These are phyloP conservation scores for Penicillium thymicola DNA, from an alignment of 2,329 filamentous ascomycete species.

Conservation along the genomic window DNA sequence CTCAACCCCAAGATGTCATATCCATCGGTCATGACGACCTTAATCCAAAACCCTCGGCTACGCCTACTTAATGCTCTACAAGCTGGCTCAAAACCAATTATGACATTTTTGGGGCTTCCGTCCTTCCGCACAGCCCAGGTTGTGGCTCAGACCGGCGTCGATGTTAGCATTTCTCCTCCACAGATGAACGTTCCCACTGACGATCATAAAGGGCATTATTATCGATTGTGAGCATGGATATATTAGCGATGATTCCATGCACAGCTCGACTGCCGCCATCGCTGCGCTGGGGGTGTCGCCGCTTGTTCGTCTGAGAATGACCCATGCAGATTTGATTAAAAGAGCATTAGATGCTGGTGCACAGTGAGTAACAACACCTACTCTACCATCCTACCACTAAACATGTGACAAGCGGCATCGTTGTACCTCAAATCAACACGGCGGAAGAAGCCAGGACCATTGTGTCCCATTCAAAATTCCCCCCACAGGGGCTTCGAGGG, in stretches of 20 bases:
- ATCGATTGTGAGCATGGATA: constrained; percentile 28
- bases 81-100: constrained; percentile 15
- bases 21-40: constrained; percentile 1
- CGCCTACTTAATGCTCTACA: constrained; percentile 16
- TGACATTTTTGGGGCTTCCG: constrained; percentile 21
- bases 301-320: constrained; percentile 21
- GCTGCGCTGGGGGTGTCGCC: constrained; percentile 24
- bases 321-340: constrained; percentile 25
- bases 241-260: constrained; percentile 27
- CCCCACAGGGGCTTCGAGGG: constrained; percentile 28
- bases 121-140: constrained; percentile 22
- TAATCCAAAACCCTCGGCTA: constrained; percentile 12
- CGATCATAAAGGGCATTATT: constrained; percentile 13
- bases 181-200: not conserved
- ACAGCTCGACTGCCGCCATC: constrained; percentile 23
- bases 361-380: constrained; percentile 11
- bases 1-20: not conserved
- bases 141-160: constrained; percentile 20
- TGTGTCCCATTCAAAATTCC: constrained; percentile 28
- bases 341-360: constrained; percentile 26
- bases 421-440: constrained; percentile 43
- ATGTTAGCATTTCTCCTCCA: constrained; percentile 8
- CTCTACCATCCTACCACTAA: not conserved
- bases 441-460: constrained; percentile 44
- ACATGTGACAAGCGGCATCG: constrained; percentile 41